Base-by-base conservation (phyloP, 2,329 filamentous ascomycete species). In the Fusarium begoniae region DNA sequence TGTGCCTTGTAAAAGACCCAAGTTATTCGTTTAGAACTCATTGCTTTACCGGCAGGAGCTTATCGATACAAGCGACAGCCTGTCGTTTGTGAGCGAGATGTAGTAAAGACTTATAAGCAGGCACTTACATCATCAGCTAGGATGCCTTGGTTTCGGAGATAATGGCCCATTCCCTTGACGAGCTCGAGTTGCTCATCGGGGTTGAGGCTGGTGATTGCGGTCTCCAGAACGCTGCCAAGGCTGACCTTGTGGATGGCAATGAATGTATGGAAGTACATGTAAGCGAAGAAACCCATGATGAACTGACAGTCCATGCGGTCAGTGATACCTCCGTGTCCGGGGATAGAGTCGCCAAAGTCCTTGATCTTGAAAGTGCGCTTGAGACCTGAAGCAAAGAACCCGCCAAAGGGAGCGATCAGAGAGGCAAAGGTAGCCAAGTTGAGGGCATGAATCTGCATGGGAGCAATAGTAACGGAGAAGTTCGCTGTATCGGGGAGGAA, bases 351-450 rank as follows among this genome's bases (percentile, higher is more conserved):
- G 76, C 96, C 96, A 85, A 99, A 99, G 85, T 99, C 96, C 88
- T 99, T 99, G 88, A 99, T 97, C 86, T 99, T 98, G 87, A 99
- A 99, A 8, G 96, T 98, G 37, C 96, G 94, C 89, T 99, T 99
- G 66, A 99, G 89, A 2, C 96, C 96, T 6, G 95, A 98, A 9
- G 96, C 96, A 81, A 99, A 99, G 89, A 99, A 99, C 37, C 96
- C 96, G 64, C 96, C 96, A 79, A 99, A 99, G 6, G 96, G 96
- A 14, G 96, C 96, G 78, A 99, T 98, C 43, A 99, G 89, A 8
- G 96, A 98, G 53, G 96, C 96, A 79, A 99, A 99, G 2, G 95
- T 95, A 22, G 94, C 94, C 79, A 98, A 92, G 59, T 94, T 89
- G 62, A 98, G 88, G 76, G 97, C 93, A 84, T 99, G 96, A 80